Conservation (phyloP, 75 land plant species). For the Adiantum capillusveneris region DNA sequence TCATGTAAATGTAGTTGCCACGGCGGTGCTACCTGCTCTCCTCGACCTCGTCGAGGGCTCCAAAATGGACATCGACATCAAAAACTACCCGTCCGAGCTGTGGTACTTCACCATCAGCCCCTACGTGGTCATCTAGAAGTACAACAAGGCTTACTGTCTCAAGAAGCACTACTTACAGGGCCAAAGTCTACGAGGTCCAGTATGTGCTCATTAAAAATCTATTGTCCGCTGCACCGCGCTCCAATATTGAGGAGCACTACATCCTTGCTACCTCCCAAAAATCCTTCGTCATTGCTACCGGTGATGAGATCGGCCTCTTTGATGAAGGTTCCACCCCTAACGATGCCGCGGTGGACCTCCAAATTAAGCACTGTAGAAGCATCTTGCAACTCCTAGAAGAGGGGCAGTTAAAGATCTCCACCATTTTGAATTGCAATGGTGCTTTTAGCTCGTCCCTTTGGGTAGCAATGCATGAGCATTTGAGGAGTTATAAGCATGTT, state of each 20-base stretch:
- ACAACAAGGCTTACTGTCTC: constrained; percentile 3
- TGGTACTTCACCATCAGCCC: neutral
- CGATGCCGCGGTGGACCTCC: neutral
- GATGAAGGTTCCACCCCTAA: neutral
- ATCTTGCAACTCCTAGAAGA: constrained; percentile 2
- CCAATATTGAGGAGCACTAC: neutral
- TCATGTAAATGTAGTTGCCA: no score
- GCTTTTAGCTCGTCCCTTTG: no score
- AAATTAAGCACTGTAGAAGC: neutral
- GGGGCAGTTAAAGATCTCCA: no score
- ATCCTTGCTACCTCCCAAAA: neutral
- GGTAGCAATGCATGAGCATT: no score
- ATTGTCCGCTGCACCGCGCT: neutral
- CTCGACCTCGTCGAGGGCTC: neutral
- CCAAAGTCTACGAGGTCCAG: constrained; percentile 4
- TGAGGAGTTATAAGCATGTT: no score
- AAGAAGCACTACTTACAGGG: constrained; percentile 7
- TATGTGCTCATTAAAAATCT: neutral
- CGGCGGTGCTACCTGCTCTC: neutral
- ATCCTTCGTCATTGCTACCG: neutral
- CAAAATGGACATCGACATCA: neutral
- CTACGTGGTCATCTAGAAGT: constrained; percentile 8
- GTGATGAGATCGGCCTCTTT: constrained; percentile 4
- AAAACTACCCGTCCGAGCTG: constrained; percentile 1
- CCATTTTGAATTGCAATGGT: no score